Conservation (phyloP, 176 grass and related monocot genomes). For the Avena sativa region DNA sequence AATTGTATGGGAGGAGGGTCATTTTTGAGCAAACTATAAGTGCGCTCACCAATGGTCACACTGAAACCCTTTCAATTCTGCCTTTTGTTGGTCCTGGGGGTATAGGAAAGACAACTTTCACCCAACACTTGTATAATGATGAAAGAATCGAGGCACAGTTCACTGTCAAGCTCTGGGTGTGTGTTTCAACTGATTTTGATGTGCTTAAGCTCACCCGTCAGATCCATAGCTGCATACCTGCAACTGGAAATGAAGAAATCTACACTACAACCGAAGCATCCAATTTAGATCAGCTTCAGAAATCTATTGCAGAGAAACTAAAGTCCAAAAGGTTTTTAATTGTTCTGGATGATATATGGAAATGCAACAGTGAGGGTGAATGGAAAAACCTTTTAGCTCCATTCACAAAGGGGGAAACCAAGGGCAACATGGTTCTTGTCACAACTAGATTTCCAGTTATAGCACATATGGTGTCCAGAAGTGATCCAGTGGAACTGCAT, state of each 20-base stretch:
- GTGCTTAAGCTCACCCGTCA: slow-evolving; percentile 25
- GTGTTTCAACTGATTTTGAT: slow-evolving; percentile 48
- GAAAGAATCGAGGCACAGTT: slow-evolving; percentile 10
- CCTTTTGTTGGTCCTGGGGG: slow-evolving; percentile 53
- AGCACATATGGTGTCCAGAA: not conserved
- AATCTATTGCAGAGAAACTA: not conserved
- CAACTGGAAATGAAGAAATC: not conserved
- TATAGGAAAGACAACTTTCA: slow-evolving; percentile 25
- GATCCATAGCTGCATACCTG: not conserved
- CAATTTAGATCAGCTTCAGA: not conserved
- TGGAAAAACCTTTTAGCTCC: not conserved
- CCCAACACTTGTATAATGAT: not conserved
- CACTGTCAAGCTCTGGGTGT: slow-evolving; percentile 24
- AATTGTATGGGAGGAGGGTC: slow-evolving; percentile 25
- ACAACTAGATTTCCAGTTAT: not conserved
- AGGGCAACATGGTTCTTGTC: not conserved
- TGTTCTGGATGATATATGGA: not conserved
- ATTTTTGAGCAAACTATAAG: not conserved
- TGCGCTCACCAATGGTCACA: accelerated
- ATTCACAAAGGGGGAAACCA: not conserved
- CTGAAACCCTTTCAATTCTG: slow-evolving; percentile 25
- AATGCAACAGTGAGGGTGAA: not conserved
- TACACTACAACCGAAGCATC: not conserved
- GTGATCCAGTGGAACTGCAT: not conserved
- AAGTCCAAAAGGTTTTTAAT: not conserved